phyloP scores from a whole-genome alignment of 2,329 filamentous ascomycete genomes.

The Pseudomassariella vexata region DNA sequence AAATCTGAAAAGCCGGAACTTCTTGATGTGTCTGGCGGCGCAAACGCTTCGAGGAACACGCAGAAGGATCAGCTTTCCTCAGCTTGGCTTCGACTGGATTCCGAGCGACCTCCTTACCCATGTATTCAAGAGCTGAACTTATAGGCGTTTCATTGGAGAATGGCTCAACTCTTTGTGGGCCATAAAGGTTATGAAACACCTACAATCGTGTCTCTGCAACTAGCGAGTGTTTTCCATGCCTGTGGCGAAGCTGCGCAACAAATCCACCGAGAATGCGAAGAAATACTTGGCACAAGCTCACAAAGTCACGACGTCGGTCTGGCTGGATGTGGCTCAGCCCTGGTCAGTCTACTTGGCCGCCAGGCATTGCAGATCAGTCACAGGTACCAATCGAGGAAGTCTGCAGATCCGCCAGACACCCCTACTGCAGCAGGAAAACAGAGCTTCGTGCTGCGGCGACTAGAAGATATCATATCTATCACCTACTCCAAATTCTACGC shows the following conservation, averaged over 20 bases:
- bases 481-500: slow-evolving; percentile 64
- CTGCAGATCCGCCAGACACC: not conserved
- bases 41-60: no score
- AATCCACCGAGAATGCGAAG: slow-evolving; percentile 5
- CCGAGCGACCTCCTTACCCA: no score
- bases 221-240: not conserved
- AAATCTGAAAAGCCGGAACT: no score
- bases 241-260: slow-evolving; percentile 3
- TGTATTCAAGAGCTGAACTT: no score
- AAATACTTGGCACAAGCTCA: not conserved
- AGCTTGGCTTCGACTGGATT: no score
- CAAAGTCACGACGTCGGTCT: not conserved
- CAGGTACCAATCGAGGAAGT: not conserved
- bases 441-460: slow-evolving; percentile 27
- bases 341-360: slow-evolving; percentile 6
- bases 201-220: no score
- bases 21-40: no score
- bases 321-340: slow-evolving; percentile 3
- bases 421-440: not conserved
- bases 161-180: no score
- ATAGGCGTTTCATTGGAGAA: no score
- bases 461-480: slow-evolving; percentile 52
- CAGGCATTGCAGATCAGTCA: slow-evolving; percentile 3
- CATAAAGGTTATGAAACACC: no score
- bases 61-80: no score